These are phyloP conservation scores for Pestalotiopsis sp. DNA, from an alignment of 2,329 filamentous ascomycete genomes.

Conservation along the genomic window DNA sequence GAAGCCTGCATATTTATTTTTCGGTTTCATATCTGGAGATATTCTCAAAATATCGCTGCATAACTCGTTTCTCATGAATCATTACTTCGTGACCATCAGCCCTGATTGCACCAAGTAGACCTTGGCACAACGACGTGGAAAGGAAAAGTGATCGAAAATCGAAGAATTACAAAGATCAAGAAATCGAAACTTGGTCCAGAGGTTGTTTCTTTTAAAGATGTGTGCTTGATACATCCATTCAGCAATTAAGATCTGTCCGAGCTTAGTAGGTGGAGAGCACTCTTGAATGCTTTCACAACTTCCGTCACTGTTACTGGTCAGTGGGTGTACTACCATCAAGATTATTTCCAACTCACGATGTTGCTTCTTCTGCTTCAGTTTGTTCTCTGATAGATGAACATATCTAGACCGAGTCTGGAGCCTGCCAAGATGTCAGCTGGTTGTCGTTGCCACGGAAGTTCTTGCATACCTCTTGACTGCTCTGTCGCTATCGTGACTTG, in stretches of 20 bases:
- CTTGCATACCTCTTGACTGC: slow-evolving; percentile 69
- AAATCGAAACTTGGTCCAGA: neutral
- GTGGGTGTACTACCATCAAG: neutral
- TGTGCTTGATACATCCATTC: neutral
- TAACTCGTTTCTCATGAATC: neutral
- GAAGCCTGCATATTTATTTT: neutral
- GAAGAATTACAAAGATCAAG: neutral
- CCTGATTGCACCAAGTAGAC: neutral
- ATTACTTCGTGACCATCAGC: neutral
- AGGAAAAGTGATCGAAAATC: neutral
- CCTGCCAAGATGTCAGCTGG: slow-evolving; percentile 41
- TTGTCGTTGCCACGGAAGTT: neutral
- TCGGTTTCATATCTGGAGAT: neutral
- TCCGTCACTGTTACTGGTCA: slow-evolving; percentile 44
- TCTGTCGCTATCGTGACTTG: slow-evolving; percentile 73
- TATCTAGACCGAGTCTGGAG: slow-evolving; percentile 78
- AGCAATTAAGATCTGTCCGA: neutral
- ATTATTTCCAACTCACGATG: slow-evolving; percentile 67
- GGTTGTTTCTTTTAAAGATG: neutral
- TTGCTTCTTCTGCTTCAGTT: slow-evolving; percentile 72
- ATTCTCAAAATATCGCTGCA: neutral
- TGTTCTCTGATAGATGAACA: slow-evolving; percentile 74
- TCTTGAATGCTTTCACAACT: slow-evolving; percentile 66
- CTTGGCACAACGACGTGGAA: neutral
- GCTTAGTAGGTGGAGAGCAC: slow-evolving; percentile 58